Evolutionary conservation across 2,329 filamentous ascomycete genomes (phyloP).

Genomic region (Fusarium subtropicale): DNA sequence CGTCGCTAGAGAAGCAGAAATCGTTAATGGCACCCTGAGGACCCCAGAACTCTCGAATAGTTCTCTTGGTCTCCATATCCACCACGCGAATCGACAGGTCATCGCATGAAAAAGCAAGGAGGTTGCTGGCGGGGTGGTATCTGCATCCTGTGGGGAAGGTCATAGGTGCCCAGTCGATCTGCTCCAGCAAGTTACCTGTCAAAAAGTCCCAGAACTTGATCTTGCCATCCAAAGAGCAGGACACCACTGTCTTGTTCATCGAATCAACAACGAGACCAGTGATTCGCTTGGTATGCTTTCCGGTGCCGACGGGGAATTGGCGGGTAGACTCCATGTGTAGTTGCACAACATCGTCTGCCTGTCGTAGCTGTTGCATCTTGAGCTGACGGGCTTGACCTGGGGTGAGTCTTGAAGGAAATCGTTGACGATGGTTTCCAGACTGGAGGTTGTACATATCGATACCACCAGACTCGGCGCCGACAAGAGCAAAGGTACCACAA

Average conservation of each 20-base stretch:
- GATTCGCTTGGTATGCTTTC: constrained; percentile 83
- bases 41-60: constrained; percentile 93
- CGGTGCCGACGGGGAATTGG: constrained; percentile 64
- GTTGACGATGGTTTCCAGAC: constrained; percentile 87
- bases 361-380: constrained; percentile 71
- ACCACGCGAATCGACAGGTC: constrained; percentile 89
- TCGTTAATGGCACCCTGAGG: constrained; percentile 80
- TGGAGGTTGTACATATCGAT: constrained; percentile 98
- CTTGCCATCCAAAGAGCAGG: constrained; percentile 89
- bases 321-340: constrained; percentile 60
- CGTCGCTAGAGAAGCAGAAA: constrained; percentile 90
- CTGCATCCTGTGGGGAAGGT: constrained; percentile 79
- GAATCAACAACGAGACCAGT: constrained; percentile 90
- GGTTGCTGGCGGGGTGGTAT: constrained; percentile 84
- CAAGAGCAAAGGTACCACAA: constrained; percentile 92
- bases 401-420: constrained; percentile 84
- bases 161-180: constrained; percentile 84
- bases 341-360: constrained; percentile 68
- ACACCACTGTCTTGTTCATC: constrained; percentile 87
- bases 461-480: constrained; percentile 84
- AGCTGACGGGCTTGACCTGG: constrained; percentile 82
- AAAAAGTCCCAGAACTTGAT: constrained; percentile 98
- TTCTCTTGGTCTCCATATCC: constrained; percentile 88
- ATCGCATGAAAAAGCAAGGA: constrained; percentile 89
- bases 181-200: constrained; percentile 81